Base-by-base conservation (phyloP, 2,329 filamentous ascomycete species). In the Thermomyces lanuginosus region DNA sequence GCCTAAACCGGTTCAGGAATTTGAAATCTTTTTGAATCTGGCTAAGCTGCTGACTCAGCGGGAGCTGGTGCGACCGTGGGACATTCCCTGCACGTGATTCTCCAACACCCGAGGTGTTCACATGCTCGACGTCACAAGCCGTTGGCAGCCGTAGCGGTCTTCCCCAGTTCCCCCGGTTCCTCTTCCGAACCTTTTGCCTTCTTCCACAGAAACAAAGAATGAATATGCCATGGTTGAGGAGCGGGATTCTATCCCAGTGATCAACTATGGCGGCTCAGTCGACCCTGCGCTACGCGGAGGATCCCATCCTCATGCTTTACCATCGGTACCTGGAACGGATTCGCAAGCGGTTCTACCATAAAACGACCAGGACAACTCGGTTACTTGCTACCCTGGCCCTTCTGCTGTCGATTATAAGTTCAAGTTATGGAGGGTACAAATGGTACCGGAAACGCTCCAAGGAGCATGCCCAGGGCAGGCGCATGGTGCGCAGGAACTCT, bases 401-500 rank as follows among this genome's bases (percentile, higher is more conserved):
- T 16, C 62, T 76, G 6, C 57, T 83, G 15, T 76, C 81, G 25
- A 83, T 95, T 39, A 69, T 93, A 40, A 67, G 76, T 34, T 64
- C 76, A 23, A 76, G 75, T 30, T 83, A 81, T 58, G 83, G 83
- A 33, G 70, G 72, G n/a, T 72, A 76, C 33, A 70, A 69, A 34
- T 80, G 76, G 69, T 86, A 80, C 68, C 73, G 66, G 45, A 70
- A 65, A 31, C 66, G 72, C 33, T 70, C 69, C 25, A 73, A 72
- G 36, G 86, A 95, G 54, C 74, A 71, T 38, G 83, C 89, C 41
- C 77, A 83, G 40, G 84, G 84, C 4, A 66, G 71, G 36, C 77
- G 79, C 37, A 65, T 98, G 28, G 61, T 95, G 36, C 72, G 89
- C 31, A 76, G 80, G 33, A 98, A 98, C 55, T 95, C 86, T 16